Base-by-base conservation (phyloP, 2,329 filamentous ascomycete genomes). In the Rhexocercosporidium sp. region DNA sequence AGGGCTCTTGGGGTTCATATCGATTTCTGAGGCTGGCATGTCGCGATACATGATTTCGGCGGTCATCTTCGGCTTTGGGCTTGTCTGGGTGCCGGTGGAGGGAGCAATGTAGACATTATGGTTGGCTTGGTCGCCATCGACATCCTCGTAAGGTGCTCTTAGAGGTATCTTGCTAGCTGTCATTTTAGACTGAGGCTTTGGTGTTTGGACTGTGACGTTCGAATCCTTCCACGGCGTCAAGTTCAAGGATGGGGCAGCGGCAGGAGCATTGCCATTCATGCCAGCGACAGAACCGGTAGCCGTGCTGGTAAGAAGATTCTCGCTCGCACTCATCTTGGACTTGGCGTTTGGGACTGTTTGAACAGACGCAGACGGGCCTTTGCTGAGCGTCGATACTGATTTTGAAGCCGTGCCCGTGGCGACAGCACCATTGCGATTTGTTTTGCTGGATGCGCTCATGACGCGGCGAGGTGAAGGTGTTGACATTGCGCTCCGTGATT, bases 1-100 rank as follows among this genome's bases (percentile, higher is more conserved):
- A 7, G 44, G 44, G n/a, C 44, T 47, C n/a, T 22, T 47, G 2
- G 49, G 60, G 37, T 63, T 63, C 60, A 54, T 27, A 46, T 63
- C 49, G 34, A 63, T 46, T 18, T 63, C 31, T 9, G 12, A 22
- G 27, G 16, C 20, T 22, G 60, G 37, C 4, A 63, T 63, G 8
- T 63, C 60, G 60, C 60, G 60, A 39, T 54, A 63, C 31, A n/a
- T 31, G 16, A 25, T 12, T 5, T 46, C 25, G 1, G 18, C 5
- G n/a, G 46, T 27, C 31, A 8, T 25, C 37, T 59, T 59, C 22
- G 18, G 37, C 20, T 27, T 46, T 22, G 56, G 7, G 8, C 1
- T 44, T 29, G 22, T 20, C 37, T 46, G 46, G 11, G 22, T 20
- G 20, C 9, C 11, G 2, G 53, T 5, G 16, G n/a, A n/a, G 20